These are phyloP conservation scores for Luvunga scandens DNA, from an alignment of 345 rosid genomes.

Conservation along the genomic window DNA sequence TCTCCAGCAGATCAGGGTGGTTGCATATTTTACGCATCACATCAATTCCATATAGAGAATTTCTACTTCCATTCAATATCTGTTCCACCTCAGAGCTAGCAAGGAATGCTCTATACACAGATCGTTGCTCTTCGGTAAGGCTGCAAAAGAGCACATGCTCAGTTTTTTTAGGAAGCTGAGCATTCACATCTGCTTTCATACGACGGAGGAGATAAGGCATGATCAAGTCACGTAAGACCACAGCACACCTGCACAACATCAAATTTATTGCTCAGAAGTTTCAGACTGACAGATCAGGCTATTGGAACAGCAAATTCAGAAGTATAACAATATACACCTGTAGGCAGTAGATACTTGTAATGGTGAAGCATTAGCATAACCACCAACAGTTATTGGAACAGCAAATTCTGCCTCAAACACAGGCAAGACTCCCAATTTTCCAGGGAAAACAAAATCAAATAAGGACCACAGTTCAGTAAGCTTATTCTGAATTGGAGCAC, in stretches of 20 bases:
- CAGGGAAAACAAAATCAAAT: conserved; percentile 99
- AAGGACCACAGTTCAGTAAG: conserved; percentile 91
- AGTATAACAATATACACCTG: conserved; percentile 43
- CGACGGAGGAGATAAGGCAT: conserved; percentile 99
- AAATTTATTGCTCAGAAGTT: conserved; percentile 18
- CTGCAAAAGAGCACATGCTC: conserved; percentile 98
- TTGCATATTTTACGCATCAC: conserved; percentile 99
- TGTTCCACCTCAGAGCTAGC: conserved; percentile 97
- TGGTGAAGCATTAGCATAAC: conserved; percentile 98
- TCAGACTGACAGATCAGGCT: neutral
- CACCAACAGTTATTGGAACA: conserved; percentile 93
- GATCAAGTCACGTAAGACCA: conserved; percentile 89
- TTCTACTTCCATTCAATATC: conserved; percentile 74
- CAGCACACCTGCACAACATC: conserved; percentile 73
- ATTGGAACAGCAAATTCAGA: conserved; percentile 15
- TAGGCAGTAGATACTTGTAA: conserved; percentile 97
- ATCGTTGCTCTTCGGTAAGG: conserved; percentile 83
- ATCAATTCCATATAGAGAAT: conserved; percentile 91
- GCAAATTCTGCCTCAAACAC: conserved; percentile 98
- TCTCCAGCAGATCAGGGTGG: conserved; percentile 96
- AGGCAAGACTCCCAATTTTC: conserved; percentile 92
- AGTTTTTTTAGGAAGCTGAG: conserved; percentile 81
- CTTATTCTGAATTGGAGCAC: conserved; percentile 96
- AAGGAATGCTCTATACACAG: conserved; percentile 89
- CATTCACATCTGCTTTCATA: conserved; percentile 88